Conservation (phyloP, 1,284 basidiomycete genomes). For the Marasmius oreades region DNA sequence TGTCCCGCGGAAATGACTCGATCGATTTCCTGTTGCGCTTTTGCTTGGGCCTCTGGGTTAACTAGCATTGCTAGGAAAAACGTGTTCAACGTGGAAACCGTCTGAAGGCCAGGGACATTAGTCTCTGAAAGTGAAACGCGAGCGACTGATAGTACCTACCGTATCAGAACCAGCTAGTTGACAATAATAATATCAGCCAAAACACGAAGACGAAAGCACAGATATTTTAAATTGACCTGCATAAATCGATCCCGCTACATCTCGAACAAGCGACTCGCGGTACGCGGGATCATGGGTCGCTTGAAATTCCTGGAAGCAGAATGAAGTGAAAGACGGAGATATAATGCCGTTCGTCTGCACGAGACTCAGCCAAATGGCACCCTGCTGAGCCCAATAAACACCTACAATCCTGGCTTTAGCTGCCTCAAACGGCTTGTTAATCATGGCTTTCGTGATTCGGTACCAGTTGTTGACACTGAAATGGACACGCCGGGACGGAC, state of each 20-base stretch:
- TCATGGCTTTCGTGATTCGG: neutral
- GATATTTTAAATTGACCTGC: neutral
- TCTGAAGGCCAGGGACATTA: neutral
- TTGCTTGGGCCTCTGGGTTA: constrained; percentile 10
- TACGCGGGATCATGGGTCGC: neutral
- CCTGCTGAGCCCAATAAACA: neutral
- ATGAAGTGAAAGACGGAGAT: neutral
- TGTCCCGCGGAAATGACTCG: constrained; percentile 9
- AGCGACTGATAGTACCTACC: neutral
- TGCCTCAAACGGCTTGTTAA: neutral
- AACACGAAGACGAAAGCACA: neutral
- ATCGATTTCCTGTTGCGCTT: constrained; percentile 7
- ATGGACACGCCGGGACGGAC: neutral
- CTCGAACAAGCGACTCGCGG: neutral
- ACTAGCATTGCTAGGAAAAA: constrained; percentile 14
- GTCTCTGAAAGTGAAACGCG: no score
- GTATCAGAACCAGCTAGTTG: constrained; percentile 1
- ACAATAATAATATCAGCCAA: neutral
- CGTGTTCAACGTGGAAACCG: constrained; percentile 13
- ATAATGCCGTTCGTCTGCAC: neutral
- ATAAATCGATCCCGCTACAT: neutral
- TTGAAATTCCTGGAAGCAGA: neutral
- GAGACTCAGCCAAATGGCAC: no score
- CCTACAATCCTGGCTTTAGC: neutral
- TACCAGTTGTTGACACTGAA: neutral